Evolutionary conservation across 2,329 filamentous ascomycete species (phyloP), one percentile per base, ranked within the genome.

Genomic region (Cryphonectria parasitica): DNA sequence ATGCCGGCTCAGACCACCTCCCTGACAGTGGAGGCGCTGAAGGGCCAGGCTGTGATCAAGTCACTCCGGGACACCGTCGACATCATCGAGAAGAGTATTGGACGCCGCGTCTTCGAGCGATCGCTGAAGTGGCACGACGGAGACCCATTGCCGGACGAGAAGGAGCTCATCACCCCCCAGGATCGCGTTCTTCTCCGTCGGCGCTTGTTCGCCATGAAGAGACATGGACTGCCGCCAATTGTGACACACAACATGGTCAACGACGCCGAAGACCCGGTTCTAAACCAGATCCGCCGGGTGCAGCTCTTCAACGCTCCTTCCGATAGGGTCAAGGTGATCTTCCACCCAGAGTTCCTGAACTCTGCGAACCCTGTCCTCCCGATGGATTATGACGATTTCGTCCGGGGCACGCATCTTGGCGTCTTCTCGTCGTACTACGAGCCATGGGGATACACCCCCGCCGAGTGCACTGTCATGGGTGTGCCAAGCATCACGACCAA

Each of bases 171-270:
- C 76, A 95, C 93, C 45, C 90, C 91, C 72, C 92, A 97, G 78
- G 96, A 99, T 81, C 94, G 95, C 74, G 94, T 98, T 71, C 88
- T 98, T 77, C 88, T 99, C 67, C 92, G 96, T 62, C 91, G 96
- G 74, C 90, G 96, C 68, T 86, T 99, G 64, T 99, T 97, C 78
- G 96, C 95, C 73, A 98, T 98, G 94, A 98, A 98, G 86, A 89
- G 96, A 67, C 88, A 94, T 80, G 90, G 89, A 54, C 88, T 98
- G 41, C 96, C 96, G 4, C 96, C 96, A 0, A 97, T 99, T 78
- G 95, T 98, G 72, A 99, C 96, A 5, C 96, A 99, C 86, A 98
- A 99, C 87, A 98, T 99, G 95, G 83, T 93, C 76, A 98, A 97
- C 78, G 95, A 98, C 80, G 82, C 88, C 54, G 95, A 98, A 76